Percentiles rank a stretch among this genome's conserved stretches.
Conservation (phyloP, 2,329 filamentous ascomycete species). For the Cladophialophora chaetospira region DNA sequence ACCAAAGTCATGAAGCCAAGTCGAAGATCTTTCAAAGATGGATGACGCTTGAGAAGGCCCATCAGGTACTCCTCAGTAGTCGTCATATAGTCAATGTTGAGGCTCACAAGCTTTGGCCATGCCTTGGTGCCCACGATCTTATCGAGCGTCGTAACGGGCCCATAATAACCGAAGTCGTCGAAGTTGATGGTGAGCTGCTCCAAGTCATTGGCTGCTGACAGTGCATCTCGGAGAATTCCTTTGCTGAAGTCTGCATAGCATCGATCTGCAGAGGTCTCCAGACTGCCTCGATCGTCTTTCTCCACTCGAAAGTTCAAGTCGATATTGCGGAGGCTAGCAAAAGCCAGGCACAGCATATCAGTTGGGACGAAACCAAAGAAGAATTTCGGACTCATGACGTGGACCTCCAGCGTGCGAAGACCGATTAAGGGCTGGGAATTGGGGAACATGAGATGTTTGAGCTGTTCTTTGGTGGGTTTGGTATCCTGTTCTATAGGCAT, state of each 20-base stretch:
- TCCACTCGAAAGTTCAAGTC: slow-evolving; percentile 29
- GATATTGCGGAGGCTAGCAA: slow-evolving; percentile 25
- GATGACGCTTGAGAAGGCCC: slow-evolving; percentile 25
- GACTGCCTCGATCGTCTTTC: slow-evolving; percentile 18
- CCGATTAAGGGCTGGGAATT: slow-evolving; percentile 17
- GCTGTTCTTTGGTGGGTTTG: slow-evolving; percentile 28
- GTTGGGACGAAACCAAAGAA: slow-evolving; percentile 25
- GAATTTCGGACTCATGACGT: slow-evolving; percentile 31
- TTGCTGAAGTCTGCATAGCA: slow-evolving; percentile 27
- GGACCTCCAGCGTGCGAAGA: slow-evolving; percentile 19
- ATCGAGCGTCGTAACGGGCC: slow-evolving; percentile 17
- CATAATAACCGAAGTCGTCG: slow-evolving; percentile 27
- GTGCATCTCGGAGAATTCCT: slow-evolving; percentile 22
- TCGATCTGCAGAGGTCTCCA: slow-evolving; percentile 16
- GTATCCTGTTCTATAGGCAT: slow-evolving; percentile 28
- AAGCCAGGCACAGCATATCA: slow-evolving; percentile 19
- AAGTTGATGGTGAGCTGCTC: slow-evolving; percentile 31
- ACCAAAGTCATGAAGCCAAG: slow-evolving; percentile 28
- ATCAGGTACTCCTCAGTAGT: slow-evolving; percentile 24
- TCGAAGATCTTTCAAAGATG: slow-evolving; percentile 19
- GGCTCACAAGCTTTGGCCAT: slow-evolving; percentile 25
- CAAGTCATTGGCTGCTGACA: slow-evolving; percentile 20
- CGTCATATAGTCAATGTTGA: slow-evolving; percentile 32
- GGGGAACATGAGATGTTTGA: slow-evolving; percentile 29
- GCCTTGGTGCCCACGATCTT: slow-evolving; percentile 19